Conservation (phyloP, 2,329 filamentous ascomycete species). For the Dactylellina parvicollis region DNA sequence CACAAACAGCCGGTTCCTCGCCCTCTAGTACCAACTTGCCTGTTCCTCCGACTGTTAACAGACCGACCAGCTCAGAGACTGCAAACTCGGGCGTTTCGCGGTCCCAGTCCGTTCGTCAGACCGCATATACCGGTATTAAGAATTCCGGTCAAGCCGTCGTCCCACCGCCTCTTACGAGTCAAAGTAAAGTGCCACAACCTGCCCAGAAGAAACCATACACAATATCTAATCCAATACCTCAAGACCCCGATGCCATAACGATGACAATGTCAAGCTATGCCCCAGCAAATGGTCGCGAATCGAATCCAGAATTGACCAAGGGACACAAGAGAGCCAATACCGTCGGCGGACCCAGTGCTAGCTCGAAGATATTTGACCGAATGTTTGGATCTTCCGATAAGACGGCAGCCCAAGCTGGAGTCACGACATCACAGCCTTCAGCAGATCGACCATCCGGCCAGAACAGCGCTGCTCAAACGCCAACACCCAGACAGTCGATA, state of each 20-base stretch:
- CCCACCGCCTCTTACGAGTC: conserved; percentile 64
- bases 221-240: conserved; percentile 74
- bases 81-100: conserved; percentile 43
- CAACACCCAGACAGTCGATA: conserved; percentile 72
- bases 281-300: conserved; percentile 68
- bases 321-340: conserved; percentile 73
- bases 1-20: conserved; percentile 27
- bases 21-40: conserved; percentile 35
- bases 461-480: conserved; percentile 56
- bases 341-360: conserved; percentile 73
- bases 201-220: conserved; percentile 73
- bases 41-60: conserved; percentile 28
- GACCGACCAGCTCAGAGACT: conserved; percentile 43
- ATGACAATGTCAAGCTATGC: conserved; percentile 70
- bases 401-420: conserved; percentile 36
- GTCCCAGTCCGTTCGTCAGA: conserved; percentile 49
- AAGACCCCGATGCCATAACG: conserved; percentile 65
- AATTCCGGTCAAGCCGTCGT: conserved; percentile 13
- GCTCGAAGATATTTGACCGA: conserved; percentile 71
- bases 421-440: conserved; percentile 46
- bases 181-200: conserved; percentile 88
- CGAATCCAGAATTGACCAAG: conserved; percentile 64
- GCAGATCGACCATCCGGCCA: conserved; percentile 61
- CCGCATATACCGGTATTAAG: conserved; percentile 40
- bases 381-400: conserved; percentile 55